These are phyloP conservation scores for Exophiala spinifera DNA, from an alignment of 2,329 filamentous ascomycete species.

Conservation along the genomic window DNA sequence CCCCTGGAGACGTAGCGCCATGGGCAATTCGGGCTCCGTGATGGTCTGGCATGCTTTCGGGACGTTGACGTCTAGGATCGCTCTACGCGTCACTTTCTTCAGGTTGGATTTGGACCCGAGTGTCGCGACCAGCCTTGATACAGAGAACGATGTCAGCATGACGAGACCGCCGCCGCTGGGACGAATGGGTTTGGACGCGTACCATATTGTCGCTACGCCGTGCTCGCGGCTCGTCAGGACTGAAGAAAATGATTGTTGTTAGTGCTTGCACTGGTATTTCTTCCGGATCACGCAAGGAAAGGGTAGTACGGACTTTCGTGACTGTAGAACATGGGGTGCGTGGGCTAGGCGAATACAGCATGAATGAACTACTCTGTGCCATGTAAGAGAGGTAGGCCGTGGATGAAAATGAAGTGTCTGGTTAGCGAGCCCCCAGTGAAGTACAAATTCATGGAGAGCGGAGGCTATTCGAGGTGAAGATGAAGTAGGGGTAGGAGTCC, in stretches of 20 bases:
- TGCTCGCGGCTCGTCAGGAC: constrained; percentile 82
- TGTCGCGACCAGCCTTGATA: constrained; percentile 80
- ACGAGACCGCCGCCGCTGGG: background rate
- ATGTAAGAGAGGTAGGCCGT: background rate
- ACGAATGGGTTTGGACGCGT: constrained; percentile 22
- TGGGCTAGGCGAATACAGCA: background rate
- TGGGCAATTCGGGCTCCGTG: constrained; percentile 75
- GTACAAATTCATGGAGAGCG: background rate
- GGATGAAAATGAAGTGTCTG: background rate
- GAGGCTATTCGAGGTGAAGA: background rate
- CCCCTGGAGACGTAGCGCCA: constrained; percentile 85
- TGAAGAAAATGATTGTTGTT: constrained; percentile 30
- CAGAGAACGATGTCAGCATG: background rate
- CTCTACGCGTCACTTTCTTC: constrained; percentile 75
- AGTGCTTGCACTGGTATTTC: constrained; percentile 26
- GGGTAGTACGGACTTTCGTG: constrained; percentile 70
- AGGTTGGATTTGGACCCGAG: constrained; percentile 69
- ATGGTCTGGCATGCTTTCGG: constrained; percentile 87
- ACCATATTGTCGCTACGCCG: constrained; percentile 95
- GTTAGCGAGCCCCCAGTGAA: background rate
- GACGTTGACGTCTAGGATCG: constrained; percentile 84
- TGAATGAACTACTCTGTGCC: background rate
- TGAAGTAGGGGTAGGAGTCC: background rate
- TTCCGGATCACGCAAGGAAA: background rate
- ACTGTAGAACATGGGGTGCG: constrained; percentile 77